A percentile compares a stretch with the other conserved stretches of the same genome.
Conservation (phyloP, 148 eudicot genomes). For the Rhododendron kiyosumense region DNA sequence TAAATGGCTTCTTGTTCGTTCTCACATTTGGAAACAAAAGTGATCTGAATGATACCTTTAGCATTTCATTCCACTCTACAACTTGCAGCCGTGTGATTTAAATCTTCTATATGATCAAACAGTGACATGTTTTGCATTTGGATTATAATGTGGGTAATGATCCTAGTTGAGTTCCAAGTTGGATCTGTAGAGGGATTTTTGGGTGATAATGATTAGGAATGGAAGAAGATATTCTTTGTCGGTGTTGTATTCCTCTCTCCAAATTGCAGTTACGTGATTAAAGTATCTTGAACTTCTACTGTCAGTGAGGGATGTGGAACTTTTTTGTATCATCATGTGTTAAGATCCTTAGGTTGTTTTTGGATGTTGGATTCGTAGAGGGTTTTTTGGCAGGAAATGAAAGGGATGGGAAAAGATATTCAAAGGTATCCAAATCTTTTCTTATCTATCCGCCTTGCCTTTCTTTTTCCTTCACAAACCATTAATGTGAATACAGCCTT, state of each 20-base stretch:
- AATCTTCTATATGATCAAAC: neutral
- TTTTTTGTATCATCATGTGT: neutral
- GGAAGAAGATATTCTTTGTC: neutral
- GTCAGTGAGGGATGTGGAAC: neutral
- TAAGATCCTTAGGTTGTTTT: neutral
- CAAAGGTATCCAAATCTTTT: neutral
- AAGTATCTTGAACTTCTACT: neutral
- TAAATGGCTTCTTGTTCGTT: neutral
- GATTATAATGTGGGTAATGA: neutral
- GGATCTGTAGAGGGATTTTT: neutral
- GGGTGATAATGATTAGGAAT: neutral
- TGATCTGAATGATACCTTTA: neutral
- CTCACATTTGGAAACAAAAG: neutral
- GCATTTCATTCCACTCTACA: neutral
- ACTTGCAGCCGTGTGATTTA: neutral
- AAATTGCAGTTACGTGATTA: neutral
- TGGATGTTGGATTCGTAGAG: neutral
- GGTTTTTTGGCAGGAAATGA: neutral
- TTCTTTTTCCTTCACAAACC: neutral
- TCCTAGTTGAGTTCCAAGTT: neutral
- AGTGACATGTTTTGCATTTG: neutral
- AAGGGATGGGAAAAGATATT: neutral
- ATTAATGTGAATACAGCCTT: neutral
- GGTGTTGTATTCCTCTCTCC: neutral
- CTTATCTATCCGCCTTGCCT: neutral